A percentile compares a stretch with the other conserved stretches of the same genome.
Evolutionary conservation across 2,329 filamentous ascomycete genomes (phyloP).

Genomic region (Fusarium brevicatenulatum): DNA sequence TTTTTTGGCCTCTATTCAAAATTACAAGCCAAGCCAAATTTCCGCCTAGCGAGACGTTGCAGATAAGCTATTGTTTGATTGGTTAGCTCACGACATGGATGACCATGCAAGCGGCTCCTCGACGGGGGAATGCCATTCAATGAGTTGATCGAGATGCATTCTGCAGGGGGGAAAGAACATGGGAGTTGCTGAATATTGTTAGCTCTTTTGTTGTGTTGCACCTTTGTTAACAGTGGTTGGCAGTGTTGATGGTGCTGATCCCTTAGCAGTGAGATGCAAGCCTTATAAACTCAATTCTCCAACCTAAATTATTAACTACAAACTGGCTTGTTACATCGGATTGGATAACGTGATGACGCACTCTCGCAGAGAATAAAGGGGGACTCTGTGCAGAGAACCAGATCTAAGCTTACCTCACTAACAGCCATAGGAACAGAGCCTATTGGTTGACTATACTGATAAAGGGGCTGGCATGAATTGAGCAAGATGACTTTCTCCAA

Average conservation of each 20-base stretch:
- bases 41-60: constrained; percentile 25
- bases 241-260: neutral
- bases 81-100: neutral
- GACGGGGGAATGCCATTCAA: constrained; percentile 21
- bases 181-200: neutral
- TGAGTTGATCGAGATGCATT: constrained; percentile 23
- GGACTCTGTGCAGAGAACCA: neutral
- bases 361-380: neutral
- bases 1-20: neutral
- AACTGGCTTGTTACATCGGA: neutral
- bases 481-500: neutral
- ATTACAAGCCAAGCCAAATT: constrained; percentile 30
- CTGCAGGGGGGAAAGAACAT: constrained; percentile 17
- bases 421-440: constrained; percentile 1
- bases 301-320: neutral
- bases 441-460: constrained; percentile 1
- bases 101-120: constrained; percentile 28
- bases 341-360: constrained; percentile 1
- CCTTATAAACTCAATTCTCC: neutral
- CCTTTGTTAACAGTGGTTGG: neutral
- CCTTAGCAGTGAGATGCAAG: neutral
- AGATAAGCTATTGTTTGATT: constrained; percentile 17
- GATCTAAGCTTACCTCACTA: constrained; percentile 3
- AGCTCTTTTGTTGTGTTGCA: neutral
- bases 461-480: constrained; percentile 9